Percentiles rank a stretch among this genome's conserved stretches.
These are phyloP conservation scores for Ascochyta koolunga DNA, from an alignment of 2,329 filamentous ascomycete species.

Conservation along the genomic window DNA sequence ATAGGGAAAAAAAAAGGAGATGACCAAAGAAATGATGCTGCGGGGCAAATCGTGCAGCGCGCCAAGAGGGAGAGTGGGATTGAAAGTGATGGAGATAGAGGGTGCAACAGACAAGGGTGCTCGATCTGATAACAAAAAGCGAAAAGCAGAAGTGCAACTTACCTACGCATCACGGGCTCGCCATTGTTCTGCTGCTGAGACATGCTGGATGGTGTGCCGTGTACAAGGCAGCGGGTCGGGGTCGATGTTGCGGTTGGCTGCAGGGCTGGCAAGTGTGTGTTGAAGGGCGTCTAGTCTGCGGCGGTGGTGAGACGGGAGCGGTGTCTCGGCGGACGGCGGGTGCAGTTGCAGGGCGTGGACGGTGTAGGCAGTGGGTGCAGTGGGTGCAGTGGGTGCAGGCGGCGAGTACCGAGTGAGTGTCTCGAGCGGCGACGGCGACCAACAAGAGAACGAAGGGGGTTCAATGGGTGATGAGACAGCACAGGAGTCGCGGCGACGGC, in stretches of 20 bases:
- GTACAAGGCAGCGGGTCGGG: background rate
- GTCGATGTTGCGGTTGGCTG: slow-evolving; percentile 6
- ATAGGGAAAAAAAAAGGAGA: background rate
- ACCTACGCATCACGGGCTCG: slow-evolving; percentile 71
- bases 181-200: slow-evolving; percentile 44
- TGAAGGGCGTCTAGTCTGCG: background rate
- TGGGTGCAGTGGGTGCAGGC: background rate
- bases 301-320: background rate
- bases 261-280: background rate
- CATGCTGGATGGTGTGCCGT: slow-evolving; percentile 32
- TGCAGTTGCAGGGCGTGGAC: background rate
- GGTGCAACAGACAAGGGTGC: slow-evolving; percentile 5
- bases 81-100: background rate
- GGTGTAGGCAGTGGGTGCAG: background rate
- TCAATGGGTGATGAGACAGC: no score
- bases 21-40: background rate
- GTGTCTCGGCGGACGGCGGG: slow-evolving; percentile 2
- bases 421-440: no score
- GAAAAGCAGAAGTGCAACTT: slow-evolving; percentile 44
- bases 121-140: slow-evolving; percentile 1
- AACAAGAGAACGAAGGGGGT: no score
- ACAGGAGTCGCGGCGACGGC: background rate
- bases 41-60: background rate
- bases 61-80: background rate
- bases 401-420: slow-evolving; percentile 3